A percentile compares a stretch with the other conserved stretches of the same genome.
phyloP scores from a whole-genome alignment of 1,284 basidiomycete genomes.

The Ustilago bromivora region DNA sequence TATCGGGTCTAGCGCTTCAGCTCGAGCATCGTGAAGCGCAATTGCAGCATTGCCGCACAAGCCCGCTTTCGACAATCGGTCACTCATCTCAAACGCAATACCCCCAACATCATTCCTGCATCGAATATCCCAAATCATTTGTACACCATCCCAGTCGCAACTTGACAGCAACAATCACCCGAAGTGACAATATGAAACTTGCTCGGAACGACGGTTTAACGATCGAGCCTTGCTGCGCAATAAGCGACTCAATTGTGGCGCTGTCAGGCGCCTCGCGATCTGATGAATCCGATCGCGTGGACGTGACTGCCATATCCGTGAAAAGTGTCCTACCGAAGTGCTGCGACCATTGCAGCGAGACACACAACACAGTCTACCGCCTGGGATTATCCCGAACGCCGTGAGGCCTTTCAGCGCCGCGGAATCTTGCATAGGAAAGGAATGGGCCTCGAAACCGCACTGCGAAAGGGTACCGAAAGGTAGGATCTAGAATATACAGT shows the following conservation, averaged over 20 bases:
- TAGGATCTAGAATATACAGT: constrained; percentile 25
- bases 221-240: not conserved
- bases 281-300: not conserved
- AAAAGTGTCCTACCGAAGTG: not conserved
- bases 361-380: not conserved
- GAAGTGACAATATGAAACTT: not conserved
- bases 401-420: not conserved
- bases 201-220: not conserved
- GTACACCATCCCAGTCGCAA: not conserved
- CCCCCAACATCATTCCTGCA: not conserved
- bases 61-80: not conserved
- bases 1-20: not conserved
- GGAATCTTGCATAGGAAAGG: not conserved
- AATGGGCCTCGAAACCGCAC: not conserved
- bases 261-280: not conserved
- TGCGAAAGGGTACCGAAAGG: not conserved
- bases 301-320: not conserved
- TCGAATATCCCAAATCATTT: not conserved
- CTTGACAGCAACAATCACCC: not conserved
- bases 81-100: not conserved
- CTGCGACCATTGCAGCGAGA: not conserved
- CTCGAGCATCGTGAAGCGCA: not conserved
- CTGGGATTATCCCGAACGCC: not conserved
- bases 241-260: not conserved
- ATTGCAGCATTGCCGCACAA: not conserved